Base-by-base conservation (phyloP, 768 basidiomycete genomes). In the Amylocystis lapponica region DNA sequence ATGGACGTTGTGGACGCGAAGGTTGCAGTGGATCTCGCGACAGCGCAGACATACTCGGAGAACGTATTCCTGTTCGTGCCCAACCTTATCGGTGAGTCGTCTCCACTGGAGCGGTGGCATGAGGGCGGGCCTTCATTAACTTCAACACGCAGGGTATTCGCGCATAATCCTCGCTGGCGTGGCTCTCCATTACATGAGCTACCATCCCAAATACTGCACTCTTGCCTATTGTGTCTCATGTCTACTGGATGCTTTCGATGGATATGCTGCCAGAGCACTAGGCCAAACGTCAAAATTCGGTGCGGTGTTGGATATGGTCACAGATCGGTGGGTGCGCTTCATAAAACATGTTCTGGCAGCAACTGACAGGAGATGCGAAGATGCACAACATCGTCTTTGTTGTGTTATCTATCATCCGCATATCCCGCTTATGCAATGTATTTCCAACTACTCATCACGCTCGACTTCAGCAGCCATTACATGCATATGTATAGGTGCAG, bases 401-500 rank as follows among this genome's bases (percentile, higher is more conserved):
- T 99, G 21, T 95, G 91, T 63, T 97, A 93, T 70, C 79, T 99
- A 26, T 81, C 93, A 14, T 85, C 85, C 9, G 90, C 79, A 39
- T 98, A 97, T 67, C 92, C 93, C 4, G 56, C 66, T n/a, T 89
- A 72, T 49, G 87, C 94, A 3, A 68, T 95, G 26, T 56, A 82
- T 38, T 97, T 99, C 72, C 92, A 96, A 65, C 85, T 89, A 68
- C 79, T 99, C 48, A 99, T 99, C 65, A 81, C 94, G 1, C 79
- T 99, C 45, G 96, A 99, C 63, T 99, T 99, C 62, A 85, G 87
- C 55, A 95, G 91, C 53, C 96, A 98, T 66, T 98, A 98, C 67
- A 97, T 98, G 81, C 96, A 98, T 64, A 99, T 98, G 96, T 96
- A 97, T 65, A 96, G 95, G 95, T 94, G 55, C 40, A 75, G 27